phyloP scores from a whole-genome alignment of 2,329 filamentous ascomycete species.

The Calonectria fujianensis region DNA sequence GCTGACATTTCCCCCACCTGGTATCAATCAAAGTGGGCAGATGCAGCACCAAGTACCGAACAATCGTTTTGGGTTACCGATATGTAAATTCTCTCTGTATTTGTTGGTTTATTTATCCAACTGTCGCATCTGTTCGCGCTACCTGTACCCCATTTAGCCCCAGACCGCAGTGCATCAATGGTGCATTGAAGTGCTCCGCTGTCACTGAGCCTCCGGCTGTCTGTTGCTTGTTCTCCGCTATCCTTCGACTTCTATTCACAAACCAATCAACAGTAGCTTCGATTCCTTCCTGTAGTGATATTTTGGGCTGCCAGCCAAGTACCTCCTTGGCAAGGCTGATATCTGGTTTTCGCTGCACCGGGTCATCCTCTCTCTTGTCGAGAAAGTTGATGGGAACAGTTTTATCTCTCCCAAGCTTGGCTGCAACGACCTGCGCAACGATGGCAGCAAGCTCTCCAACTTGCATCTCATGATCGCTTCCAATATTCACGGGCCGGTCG shows the following conservation, averaged over 20 bases:
- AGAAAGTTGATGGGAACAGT: constrained; percentile 40
- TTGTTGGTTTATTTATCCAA: background rate
- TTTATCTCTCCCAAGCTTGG: constrained; percentile 29
- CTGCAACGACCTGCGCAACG: constrained; percentile 43
- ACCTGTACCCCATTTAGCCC: background rate
- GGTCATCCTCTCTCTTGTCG: constrained; percentile 46
- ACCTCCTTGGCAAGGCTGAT: constrained; percentile 36
- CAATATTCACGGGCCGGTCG: constrained; percentile 43
- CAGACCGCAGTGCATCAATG: background rate
- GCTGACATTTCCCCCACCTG: background rate
- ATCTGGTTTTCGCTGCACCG: constrained; percentile 44
- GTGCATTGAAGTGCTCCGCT: background rate
- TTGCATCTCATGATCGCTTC: constrained; percentile 46
- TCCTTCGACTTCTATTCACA: constrained; percentile 25
- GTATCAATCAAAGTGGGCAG: background rate
- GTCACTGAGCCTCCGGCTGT: background rate
- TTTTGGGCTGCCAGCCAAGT: constrained; percentile 42
- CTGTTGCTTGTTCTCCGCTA: background rate
- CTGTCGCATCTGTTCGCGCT: background rate
- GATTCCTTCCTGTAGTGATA: constrained; percentile 42
- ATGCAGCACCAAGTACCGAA: background rate
- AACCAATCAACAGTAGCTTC: constrained; percentile 48
- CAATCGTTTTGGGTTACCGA: background rate
- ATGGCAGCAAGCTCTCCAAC: constrained; percentile 43
- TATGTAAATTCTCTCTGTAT: background rate